Percentiles rank a stretch among this genome's conserved stretches.
phyloP scores from a whole-genome alignment of 352 stramenopile genomes.

The Globisporangium cederbergense region DNA sequence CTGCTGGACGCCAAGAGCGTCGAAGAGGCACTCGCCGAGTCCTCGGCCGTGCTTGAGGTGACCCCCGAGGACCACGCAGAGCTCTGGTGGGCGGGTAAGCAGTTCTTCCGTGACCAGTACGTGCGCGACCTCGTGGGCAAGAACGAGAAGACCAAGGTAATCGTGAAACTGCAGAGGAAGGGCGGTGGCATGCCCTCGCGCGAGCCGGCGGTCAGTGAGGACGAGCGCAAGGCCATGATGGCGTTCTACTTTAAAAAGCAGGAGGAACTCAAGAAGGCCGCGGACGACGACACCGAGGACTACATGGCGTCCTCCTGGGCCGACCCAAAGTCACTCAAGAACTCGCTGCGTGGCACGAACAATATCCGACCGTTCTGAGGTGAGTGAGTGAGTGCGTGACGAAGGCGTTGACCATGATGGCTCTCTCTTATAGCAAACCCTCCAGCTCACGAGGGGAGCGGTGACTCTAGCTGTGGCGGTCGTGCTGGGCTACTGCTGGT shows the following conservation, averaged over 20 bases:
- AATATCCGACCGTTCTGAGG: slow-evolving; percentile 79
- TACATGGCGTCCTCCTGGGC: slow-evolving; percentile 94
- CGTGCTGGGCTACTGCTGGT: background rate
- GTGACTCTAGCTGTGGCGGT: background rate
- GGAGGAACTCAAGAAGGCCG: slow-evolving; percentile 80
- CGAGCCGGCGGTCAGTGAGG: slow-evolving; percentile 87
- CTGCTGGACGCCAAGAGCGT: slow-evolving; percentile 74
- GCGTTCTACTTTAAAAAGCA: slow-evolving; percentile 94
- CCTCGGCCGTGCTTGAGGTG: slow-evolving; percentile 74
- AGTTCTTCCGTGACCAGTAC: slow-evolving; percentile 91
- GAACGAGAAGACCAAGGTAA: slow-evolving; percentile 95
- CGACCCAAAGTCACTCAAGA: slow-evolving; percentile 93
- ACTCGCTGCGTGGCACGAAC: slow-evolving; percentile 86
- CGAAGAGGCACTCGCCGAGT: slow-evolving; percentile 56
- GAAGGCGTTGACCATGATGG: background rate
- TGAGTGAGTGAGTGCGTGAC: too few relatives aligned
- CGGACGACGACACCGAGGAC: slow-evolving; percentile 91
- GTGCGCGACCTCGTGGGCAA: slow-evolving; percentile 90
- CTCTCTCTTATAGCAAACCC: background rate
- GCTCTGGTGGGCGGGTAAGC: slow-evolving; percentile 95
- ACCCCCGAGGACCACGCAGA: slow-evolving; percentile 82
- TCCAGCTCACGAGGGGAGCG: background rate
- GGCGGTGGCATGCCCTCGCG: slow-evolving; percentile 82
- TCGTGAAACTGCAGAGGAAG: slow-evolving; percentile 90
- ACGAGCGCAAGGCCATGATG: slow-evolving; percentile 97